These are phyloP conservation scores for Triticum urartu DNA, from an alignment of 176 grass and related monocot genomes.

Conservation along the genomic window DNA sequence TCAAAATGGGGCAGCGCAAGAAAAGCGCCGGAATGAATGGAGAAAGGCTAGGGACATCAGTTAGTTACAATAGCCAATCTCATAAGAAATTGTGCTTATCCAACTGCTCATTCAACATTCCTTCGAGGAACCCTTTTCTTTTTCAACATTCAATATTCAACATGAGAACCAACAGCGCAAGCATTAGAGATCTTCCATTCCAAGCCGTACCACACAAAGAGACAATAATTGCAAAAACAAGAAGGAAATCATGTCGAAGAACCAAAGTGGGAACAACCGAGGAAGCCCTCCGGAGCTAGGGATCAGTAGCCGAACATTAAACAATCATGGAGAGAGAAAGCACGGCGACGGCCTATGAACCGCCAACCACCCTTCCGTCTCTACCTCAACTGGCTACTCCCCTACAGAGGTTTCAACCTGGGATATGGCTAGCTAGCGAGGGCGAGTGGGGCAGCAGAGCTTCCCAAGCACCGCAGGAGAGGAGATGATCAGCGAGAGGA, in stretches of 20 bases:
- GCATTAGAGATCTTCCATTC: constrained; percentile 1
- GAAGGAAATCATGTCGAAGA: background rate
- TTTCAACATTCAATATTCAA: too few relatives aligned
- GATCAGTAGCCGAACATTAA: constrained; percentile 39
- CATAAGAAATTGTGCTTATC: too few relatives aligned
- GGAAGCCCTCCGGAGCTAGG: background rate
- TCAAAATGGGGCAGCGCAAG: too few relatives aligned
- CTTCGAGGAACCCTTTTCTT: too few relatives aligned
- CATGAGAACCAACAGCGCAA: constrained; percentile 12
- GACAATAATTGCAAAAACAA: background rate
- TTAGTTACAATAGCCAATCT: too few relatives aligned
- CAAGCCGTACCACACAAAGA: background rate
- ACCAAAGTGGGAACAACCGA: background rate
- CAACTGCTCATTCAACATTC: too few relatives aligned
- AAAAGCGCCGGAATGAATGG: too few relatives aligned
- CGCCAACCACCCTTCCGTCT: constrained; percentile 8
- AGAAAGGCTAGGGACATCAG: too few relatives aligned
- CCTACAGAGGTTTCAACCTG: constrained; percentile 7
- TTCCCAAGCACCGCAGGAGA: background rate
- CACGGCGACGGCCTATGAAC: constrained; percentile 14
- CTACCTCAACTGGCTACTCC: background rate
- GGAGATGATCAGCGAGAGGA: background rate
- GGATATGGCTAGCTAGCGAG: background rate
- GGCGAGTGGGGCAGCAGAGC: background rate
- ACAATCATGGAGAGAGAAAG: constrained; percentile 31